Conservation (phyloP, 2,329 filamentous ascomycete genomes). For the Grosmannia huntii region DNA sequence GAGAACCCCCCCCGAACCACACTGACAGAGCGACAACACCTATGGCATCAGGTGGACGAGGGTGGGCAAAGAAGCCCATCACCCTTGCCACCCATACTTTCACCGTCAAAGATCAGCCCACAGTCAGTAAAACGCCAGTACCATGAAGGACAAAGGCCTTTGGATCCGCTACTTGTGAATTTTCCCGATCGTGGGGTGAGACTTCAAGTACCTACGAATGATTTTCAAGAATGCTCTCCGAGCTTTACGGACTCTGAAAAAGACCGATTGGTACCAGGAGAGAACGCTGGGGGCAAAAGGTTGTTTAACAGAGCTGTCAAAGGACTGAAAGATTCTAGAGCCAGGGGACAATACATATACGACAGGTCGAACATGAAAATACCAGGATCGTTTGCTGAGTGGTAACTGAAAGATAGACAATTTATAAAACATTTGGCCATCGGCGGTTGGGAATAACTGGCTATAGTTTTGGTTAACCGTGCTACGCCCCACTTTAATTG, state of each 20-base stretch:
- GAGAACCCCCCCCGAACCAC: not conserved
- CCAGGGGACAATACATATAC: not conserved
- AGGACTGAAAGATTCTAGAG: conserved; percentile 1
- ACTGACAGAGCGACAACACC: not conserved
- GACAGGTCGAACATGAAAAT: conserved; percentile 4
- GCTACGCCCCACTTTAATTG: no score
- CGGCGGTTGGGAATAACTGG: not conserved
- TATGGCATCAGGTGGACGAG: not conserved
- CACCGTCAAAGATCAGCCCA: not conserved
- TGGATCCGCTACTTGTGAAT: no score
- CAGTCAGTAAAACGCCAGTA: not conserved
- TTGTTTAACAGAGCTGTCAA: conserved; percentile 10
- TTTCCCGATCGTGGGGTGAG: not conserved
- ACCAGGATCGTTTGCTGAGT: conserved; percentile 7
- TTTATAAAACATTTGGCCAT: not conserved
- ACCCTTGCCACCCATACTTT: not conserved
- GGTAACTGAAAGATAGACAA: not conserved
- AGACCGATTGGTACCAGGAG: not conserved
- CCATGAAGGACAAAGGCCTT: not conserved
- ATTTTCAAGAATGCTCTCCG: no score
- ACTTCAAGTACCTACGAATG: not conserved
- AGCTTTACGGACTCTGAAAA: not conserved
- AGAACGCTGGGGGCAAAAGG: not conserved
- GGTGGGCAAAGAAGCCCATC: not conserved
- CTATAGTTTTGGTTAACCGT: not conserved